A percentile compares a stretch with the other conserved stretches of the same genome.
Conservation (phyloP, 1,284 basidiomycete species). For the Omphalotus olearius region DNA sequence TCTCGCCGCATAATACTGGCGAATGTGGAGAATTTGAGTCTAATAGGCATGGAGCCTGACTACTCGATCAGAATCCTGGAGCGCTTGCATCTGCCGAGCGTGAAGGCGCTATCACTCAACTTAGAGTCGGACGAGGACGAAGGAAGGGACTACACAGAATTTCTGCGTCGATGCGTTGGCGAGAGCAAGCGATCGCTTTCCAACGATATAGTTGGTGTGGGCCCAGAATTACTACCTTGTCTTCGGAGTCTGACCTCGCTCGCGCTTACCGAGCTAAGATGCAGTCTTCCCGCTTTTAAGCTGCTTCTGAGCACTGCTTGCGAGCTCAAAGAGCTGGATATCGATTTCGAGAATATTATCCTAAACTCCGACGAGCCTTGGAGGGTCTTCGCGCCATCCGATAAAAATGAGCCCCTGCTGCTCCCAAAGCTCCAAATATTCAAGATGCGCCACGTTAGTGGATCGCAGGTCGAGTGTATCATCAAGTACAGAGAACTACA, state of each 20-base stretch:
- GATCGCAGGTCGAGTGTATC: slow-evolving; percentile 9
- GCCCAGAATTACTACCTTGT: slow-evolving; percentile 25
- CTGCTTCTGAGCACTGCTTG: slow-evolving; percentile 31
- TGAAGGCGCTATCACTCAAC: slow-evolving; percentile 42
- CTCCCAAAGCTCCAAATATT: slow-evolving; percentile 11
- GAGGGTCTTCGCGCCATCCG: too few relatives aligned
- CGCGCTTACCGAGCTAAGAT: slow-evolving; percentile 42
- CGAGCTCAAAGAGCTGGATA: slow-evolving; percentile 37
- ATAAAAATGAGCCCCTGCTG: background rate
- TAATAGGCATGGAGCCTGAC: slow-evolving; percentile 53
- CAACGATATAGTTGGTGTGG: slow-evolving; percentile 2
- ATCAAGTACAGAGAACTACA: slow-evolving; percentile 8
- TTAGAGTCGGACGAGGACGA: slow-evolving; percentile 33
- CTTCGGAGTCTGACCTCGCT: slow-evolving; percentile 35
- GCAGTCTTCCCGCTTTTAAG: slow-evolving; percentile 22
- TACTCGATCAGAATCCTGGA: slow-evolving; percentile 41
- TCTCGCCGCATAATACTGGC: slow-evolving; percentile 32
- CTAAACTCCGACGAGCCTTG: too few relatives aligned
- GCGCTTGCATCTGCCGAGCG: slow-evolving; percentile 38
- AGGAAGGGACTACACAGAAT: slow-evolving; percentile 45
- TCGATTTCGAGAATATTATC: slow-evolving; percentile 34
- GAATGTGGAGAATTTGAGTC: slow-evolving; percentile 37
- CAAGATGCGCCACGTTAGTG: slow-evolving; percentile 9
- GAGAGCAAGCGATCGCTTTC: too few relatives aligned
- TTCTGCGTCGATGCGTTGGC: slow-evolving; percentile 27